These are phyloP conservation scores for Lactifluus volemus DNA, from an alignment of 768 basidiomycete species.

Conservation along the genomic window DNA sequence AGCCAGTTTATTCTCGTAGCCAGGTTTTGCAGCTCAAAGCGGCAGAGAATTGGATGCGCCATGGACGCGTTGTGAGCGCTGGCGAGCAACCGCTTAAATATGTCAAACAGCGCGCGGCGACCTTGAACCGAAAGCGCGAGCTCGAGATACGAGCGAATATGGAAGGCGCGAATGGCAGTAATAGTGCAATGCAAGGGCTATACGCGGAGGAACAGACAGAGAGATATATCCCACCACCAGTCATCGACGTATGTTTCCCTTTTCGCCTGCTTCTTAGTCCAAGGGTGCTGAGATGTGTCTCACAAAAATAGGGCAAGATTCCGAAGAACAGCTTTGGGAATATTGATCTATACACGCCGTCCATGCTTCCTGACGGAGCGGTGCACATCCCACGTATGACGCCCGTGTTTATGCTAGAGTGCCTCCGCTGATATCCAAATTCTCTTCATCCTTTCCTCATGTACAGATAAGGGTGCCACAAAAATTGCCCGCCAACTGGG, in stretches of 20 bases:
- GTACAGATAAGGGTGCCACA: constrained; percentile 57
- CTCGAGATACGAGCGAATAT: constrained; percentile 44
- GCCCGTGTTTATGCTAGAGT: not conserved
- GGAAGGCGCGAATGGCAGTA: constrained; percentile 27
- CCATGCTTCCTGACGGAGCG: constrained; percentile 87
- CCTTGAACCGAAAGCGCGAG: constrained; percentile 69
- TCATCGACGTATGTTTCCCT: constrained; percentile 46
- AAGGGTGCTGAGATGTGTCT: not conserved
- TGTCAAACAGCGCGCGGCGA: constrained; percentile 78
- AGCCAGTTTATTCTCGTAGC: constrained; percentile 81
- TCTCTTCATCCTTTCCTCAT: not conserved
- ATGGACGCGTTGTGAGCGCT: constrained; percentile 62
- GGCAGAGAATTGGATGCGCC: constrained; percentile 91
- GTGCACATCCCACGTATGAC: constrained; percentile 83
- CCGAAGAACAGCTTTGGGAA: constrained; percentile 97
- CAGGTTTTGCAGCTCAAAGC: constrained; percentile 83
- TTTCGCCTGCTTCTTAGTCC: constrained; percentile 2
- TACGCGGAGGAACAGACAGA: constrained; percentile 85
- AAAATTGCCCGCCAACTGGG: constrained; percentile 85
- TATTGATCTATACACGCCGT: constrained; percentile 89
- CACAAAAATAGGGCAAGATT: constrained; percentile 61
- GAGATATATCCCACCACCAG: constrained; percentile 65
- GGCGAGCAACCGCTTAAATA: constrained; percentile 84
- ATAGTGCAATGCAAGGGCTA: constrained; percentile 63
- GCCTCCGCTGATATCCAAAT: not conserved